phyloP scores from a whole-genome alignment of 768 basidiomycete genomes.

The Scleroderma citrinum region DNA sequence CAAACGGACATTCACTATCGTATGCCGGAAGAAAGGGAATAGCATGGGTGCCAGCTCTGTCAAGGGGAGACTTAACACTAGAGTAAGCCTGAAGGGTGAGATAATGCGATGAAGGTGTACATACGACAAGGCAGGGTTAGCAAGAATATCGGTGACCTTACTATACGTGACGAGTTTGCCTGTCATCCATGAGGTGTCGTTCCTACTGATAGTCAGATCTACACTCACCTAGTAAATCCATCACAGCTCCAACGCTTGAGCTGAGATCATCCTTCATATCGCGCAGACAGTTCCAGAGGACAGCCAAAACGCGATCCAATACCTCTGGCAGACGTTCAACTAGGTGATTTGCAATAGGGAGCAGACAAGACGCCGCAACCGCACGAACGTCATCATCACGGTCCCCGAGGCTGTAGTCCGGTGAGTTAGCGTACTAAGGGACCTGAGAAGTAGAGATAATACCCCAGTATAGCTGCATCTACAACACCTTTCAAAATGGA shows the following conservation, averaged over 20 bases:
- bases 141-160: conserved; percentile 72
- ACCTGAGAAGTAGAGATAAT: conserved; percentile 2
- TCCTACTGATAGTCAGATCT: conserved; percentile 9
- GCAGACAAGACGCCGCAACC: conserved; percentile 86
- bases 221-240: conserved; percentile 84
- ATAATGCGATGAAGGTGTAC: conserved; percentile 25
- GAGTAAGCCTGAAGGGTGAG: conserved; percentile 3
- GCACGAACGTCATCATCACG: conserved; percentile 94
- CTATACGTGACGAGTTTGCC: conserved; percentile 79
- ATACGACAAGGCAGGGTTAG: conserved; percentile 63
- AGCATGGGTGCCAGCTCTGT: conserved; percentile 79
- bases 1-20: conserved; percentile 87
- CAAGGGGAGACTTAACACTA: conserved; percentile 57
- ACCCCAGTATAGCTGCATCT: conserved; percentile 90
- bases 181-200: conserved; percentile 23
- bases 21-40: conserved; percentile 97
- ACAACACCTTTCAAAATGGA: conserved; percentile 76
- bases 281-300: conserved; percentile 85
- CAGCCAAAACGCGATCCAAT: conserved; percentile 67
- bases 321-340: conserved; percentile 70
- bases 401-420: conserved; percentile 66
- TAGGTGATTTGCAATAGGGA: conserved; percentile 81
- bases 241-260: conserved; percentile 93
- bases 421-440: conserved; percentile 7
- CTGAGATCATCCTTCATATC: conserved; percentile 96